Evolutionary conservation across 768 basidiomycete species (phyloP).

Genomic region (Sarcomyxa edulis): DNA sequence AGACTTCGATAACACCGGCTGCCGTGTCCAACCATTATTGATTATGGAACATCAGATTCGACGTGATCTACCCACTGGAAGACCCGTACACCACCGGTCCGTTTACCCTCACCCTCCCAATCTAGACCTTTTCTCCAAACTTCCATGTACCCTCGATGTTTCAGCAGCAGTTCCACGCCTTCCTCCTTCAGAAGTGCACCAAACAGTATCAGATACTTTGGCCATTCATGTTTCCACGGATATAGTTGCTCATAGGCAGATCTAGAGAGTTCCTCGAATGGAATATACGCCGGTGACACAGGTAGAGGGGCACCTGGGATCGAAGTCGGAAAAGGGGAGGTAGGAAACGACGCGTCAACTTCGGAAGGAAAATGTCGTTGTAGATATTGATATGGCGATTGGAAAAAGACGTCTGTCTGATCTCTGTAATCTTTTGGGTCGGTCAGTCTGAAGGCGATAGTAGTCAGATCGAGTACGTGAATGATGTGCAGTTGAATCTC

Average conservation of each 20-base stretch:
- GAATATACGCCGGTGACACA: no score
- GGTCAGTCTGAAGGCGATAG: no score
- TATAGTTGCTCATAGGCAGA: no score
- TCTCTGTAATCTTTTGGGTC: no score
- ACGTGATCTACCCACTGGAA: no score
- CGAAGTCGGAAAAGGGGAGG: conserved; percentile 51
- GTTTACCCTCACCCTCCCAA: conserved; percentile 71
- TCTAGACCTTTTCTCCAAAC: conserved; percentile 59
- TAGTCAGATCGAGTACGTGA: no score
- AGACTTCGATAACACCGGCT: no score
- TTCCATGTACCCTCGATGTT: conserved; percentile 55
- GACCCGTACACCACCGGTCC: conserved; percentile 65
- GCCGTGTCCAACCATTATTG: no score
- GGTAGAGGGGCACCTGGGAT: conserved; percentile 37
- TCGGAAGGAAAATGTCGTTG: conserved; percentile 54
- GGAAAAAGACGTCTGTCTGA: conserved; percentile 81
- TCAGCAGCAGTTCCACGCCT: conserved; percentile 43
- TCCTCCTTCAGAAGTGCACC: conserved; percentile 61
- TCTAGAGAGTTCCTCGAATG: no score
- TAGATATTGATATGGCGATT: conserved; percentile 64
- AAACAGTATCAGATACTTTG: conserved; percentile 78
- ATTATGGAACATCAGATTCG: no score
- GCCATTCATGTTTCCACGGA: conserved; percentile 73
- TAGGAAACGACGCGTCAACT: conserved; percentile 62
- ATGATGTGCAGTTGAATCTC: no score